Percentiles rank a stretch among this genome's conserved stretches.
Conservation (phyloP, 202 grass and related monocot genomes). For the Setaria italica region DNA sequence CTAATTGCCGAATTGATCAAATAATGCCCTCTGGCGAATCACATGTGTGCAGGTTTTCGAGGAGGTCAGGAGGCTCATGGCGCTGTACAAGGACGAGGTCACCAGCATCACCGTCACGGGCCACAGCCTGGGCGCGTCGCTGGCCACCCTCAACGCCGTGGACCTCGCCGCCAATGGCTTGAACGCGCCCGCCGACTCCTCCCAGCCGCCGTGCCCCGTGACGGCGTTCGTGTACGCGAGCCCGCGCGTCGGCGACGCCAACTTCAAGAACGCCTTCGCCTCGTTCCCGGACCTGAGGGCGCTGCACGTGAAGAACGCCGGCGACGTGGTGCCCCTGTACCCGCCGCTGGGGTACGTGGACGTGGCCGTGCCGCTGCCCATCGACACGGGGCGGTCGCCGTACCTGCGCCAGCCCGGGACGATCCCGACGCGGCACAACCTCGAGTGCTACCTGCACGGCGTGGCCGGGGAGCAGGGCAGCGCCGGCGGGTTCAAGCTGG, state of each 20-base stretch:
- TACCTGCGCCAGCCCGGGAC: conserved; percentile 60
- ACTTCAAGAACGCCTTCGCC: conserved; percentile 50
- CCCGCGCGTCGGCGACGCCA: conserved; percentile 69
- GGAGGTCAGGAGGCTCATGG: conserved; percentile 64
- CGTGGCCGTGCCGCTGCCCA: conserved; percentile 50
- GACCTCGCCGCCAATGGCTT: conserved; percentile 63
- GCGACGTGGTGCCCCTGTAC: conserved; percentile 70
- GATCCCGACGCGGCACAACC: conserved; percentile 54
- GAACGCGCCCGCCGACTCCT: conserved; percentile 32
- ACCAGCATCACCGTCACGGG: conserved; percentile 82
- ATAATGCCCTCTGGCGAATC: background rate
- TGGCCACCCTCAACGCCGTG: conserved; percentile 80
- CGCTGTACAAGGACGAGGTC: conserved; percentile 71
- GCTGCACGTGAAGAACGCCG: conserved; percentile 65
- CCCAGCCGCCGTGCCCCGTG: conserved; percentile 54
- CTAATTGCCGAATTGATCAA: background rate
- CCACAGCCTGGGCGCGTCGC: conserved; percentile 79
- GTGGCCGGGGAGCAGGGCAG: conserved; percentile 68
- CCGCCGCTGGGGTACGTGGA: conserved; percentile 74
- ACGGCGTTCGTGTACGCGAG: conserved; percentile 82
- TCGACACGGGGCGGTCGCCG: conserved; percentile 58
- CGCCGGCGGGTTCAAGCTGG: conserved; percentile 54
- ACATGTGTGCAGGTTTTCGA: conserved; percentile 54
- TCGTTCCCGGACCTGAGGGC: conserved; percentile 47
- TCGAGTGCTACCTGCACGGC: conserved; percentile 88